These are phyloP conservation scores for Skeletonema potamos DNA, from an alignment of 108 stramenopile species.

Conservation along the genomic window DNA sequence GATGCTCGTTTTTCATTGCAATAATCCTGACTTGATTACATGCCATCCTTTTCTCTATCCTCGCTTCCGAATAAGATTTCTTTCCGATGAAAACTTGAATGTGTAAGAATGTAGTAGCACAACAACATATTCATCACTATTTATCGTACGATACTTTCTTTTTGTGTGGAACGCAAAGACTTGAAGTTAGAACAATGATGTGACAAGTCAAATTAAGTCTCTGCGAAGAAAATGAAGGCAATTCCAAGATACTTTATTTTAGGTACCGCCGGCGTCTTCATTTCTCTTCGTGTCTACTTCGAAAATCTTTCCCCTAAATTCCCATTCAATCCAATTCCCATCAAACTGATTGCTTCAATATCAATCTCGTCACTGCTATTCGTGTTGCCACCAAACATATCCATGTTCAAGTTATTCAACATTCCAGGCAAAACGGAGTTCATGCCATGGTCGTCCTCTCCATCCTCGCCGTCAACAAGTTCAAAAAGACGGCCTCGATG, in stretches of 20 bases:
- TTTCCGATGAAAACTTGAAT: too few species aligned
- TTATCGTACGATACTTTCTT: too few species aligned
- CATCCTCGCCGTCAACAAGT: constrained; percentile 77
- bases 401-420: constrained; percentile 63
- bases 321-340: constrained; percentile 68
- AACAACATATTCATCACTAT: too few species aligned
- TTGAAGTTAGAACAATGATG: not conserved
- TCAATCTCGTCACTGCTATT: constrained; percentile 61
- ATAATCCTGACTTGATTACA: too few species aligned
- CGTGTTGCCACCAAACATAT: constrained; percentile 57
- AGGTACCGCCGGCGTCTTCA: not conserved
- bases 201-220: not conserved
- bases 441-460: constrained; percentile 48
- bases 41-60: too few species aligned
- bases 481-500: constrained; percentile 83
- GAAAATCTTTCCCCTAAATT: constrained; percentile 1
- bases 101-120: too few species aligned
- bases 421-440: constrained; percentile 58
- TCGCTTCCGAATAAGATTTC: too few species aligned
- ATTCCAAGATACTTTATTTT: not conserved
- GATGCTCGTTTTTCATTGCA: too few species aligned
- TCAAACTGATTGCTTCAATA: constrained; percentile 86
- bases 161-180: too few species aligned
- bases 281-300: not conserved
- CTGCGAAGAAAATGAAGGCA: not conserved